Evolutionary conservation across 768 basidiomycete species (phyloP), one percentile per base, ranked within the genome.

Genomic region (Boletus tylopilopsis): DNA sequence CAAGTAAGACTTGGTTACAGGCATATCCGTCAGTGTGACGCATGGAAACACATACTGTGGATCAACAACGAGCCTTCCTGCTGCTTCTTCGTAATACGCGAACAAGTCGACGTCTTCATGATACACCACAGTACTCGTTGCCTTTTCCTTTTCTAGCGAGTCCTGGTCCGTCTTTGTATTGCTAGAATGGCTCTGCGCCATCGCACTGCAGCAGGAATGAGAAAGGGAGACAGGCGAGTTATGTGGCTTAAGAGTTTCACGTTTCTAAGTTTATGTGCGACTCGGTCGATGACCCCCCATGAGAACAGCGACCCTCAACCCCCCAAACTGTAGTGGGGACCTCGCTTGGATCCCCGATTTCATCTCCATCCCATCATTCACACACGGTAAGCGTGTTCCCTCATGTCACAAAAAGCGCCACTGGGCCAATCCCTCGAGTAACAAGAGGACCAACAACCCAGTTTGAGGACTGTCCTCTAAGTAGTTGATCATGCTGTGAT

Each of bases 31-130:
- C 32, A 13, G 2, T 13, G 11, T n/a, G 24, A 22, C 9, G 7
- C 5, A 18, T 5, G 3, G 10, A 8, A 19, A 27, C 27, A 73
- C 79, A 19, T 50, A 81, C 83, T 71, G 66, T 12, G 82, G 82
- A 62, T 85, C 82, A 12, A 85, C 69, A 43, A 85, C 78, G 35
- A 85, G 66, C 18, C 82, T 72, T 10, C 83, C 84, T 1, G 80
- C 81, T 51, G 71, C 68, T 11, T 71, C 62, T 53, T 84, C 81
- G 41, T 84, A 81, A 50, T 78, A 80, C 0, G 62, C 46, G 21
- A 61, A 44, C 32, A 75, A 51, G 50, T 76, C 71, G 11, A 76
- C 41, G 5, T 63, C 63, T 21, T 49, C 40, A 5, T 4, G 22
- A 2, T 25, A 42, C 3, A 8, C 6, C 1, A 5, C 23, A 7